Evolutionary conservation across 306 rosid genomes (phyloP).

Genomic region (Styphnolobium japonicum): DNA sequence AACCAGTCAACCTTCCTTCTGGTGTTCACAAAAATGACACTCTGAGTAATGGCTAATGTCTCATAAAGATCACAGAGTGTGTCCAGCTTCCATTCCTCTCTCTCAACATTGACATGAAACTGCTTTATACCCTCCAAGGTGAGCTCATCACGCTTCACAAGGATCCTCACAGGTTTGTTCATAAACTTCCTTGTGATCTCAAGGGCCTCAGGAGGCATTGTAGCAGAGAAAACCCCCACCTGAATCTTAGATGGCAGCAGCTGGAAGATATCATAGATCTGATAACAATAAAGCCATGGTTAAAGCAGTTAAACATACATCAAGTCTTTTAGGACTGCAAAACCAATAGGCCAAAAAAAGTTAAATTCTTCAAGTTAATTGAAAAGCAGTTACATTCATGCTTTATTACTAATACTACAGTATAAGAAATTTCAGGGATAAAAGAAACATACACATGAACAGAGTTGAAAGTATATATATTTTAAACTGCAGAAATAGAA

Average conservation of each 20-base stretch:
- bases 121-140: constrained; percentile 85
- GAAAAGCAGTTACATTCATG: neutral
- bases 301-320: neutral
- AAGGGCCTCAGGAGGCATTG: constrained; percentile 90
- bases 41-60: constrained; percentile 78
- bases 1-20: constrained; percentile 92
- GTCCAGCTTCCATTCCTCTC: constrained; percentile 80
- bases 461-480: neutral
- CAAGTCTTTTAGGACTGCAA: neutral
- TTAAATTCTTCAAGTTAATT: neutral
- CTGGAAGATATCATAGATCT: constrained; percentile 88
- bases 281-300: constrained; percentile 17
- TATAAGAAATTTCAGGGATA: neutral
- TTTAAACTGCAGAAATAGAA: neutral
- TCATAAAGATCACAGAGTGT: constrained; percentile 77
- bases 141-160: constrained; percentile 86
- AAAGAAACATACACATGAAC: neutral
- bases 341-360: neutral
- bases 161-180: constrained; percentile 88
- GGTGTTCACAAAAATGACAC: constrained; percentile 80
- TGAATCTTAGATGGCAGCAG: constrained; percentile 70
- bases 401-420: neutral
- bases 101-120: constrained; percentile 70
- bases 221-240: constrained; percentile 83
- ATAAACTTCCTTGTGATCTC: constrained; percentile 83